Base-by-base conservation (phyloP, 1,284 basidiomycete genomes). In the Coniferiporia sulphurascens region DNA sequence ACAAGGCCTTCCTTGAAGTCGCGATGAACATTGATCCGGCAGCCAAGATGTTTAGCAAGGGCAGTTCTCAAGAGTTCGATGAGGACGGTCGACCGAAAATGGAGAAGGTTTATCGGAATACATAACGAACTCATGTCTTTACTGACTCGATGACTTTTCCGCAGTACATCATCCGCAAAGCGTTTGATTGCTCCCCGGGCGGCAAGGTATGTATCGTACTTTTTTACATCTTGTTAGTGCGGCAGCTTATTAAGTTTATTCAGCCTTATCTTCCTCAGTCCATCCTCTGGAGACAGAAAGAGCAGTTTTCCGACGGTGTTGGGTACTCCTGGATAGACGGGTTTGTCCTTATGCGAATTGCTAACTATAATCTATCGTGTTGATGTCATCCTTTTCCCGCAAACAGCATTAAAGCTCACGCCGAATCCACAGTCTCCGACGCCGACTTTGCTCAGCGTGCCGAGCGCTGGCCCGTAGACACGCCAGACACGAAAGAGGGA, bases 251-350 rank as follows among this genome's bases (percentile, higher is more conserved):
- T 56, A 43, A 46, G 15, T 46, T 10, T 45, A 27, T 36, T n/a
- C 57, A 96, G 87, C 87, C 95, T 3, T 99, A 98, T 77, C 84
- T 99, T 56, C 97, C 97, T 19, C 84, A 84, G 63, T 91, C 89
- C 38, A 98, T 99, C 67, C 82, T 99, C 45, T 99, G 97, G 97
- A 85, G 97, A 63, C 97, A 99, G 73, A 99, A 99, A 75, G 97
- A 99, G 75, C 95, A 98, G 70, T 99, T 99, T 79, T 97, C 94
- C 10, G 97, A 99, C 71, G 97, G 97, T 62, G 97, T 99, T 59
- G 97, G 97, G 32, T 99, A 99, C 77, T 97, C 93, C 49, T 99
- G 97, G 97, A 99, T 99, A 70, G 97, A 99, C 70, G 95, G 95
- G 85, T 90, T 70, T 43, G 45, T 57, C 34, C 45, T 54, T 43